phyloP scores from a whole-genome alignment of 164 flowering plant genomes.

The Magnolia sinica region DNA sequence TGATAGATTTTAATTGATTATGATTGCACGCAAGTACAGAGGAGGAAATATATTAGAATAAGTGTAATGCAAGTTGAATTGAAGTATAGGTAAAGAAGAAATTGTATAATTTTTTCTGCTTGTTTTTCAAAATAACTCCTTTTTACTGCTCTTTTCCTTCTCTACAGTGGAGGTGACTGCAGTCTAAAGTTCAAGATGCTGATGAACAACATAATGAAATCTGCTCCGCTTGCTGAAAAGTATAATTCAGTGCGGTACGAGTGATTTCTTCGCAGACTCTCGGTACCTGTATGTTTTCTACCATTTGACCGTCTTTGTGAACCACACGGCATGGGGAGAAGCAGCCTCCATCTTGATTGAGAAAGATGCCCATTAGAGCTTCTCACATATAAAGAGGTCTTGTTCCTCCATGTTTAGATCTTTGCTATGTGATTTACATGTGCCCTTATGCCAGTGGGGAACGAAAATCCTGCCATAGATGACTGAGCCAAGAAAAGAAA shows the following conservation, averaged over 20 bases:
- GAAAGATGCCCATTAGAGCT: not conserved
- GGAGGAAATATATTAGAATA: not conserved
- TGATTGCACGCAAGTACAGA: not conserved
- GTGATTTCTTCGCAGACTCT: slow-evolving; percentile 25
- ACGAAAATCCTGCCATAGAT: not conserved
- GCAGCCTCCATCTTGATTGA: not conserved
- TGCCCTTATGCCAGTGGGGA: not conserved
- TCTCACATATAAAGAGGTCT: not conserved
- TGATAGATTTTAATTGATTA: not conserved
- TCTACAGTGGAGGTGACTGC: slow-evolving; percentile 91
- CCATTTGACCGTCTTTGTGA: not conserved
- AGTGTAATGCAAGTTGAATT: not conserved
- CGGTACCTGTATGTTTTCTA: not conserved
- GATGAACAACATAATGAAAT: slow-evolving; percentile 64
- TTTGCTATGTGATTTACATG: not conserved
- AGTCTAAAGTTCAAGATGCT: slow-evolving; percentile 82
- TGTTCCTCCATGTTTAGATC: not conserved
- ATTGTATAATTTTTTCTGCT: not conserved
- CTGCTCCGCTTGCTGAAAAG: slow-evolving; percentile 60
- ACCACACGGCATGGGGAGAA: not conserved
- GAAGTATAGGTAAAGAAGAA: not conserved
- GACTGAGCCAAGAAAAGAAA: not conserved
- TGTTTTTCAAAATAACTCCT: not conserved
- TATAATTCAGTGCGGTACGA: slow-evolving; percentile 77
- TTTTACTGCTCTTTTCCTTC: not conserved